Conservation (phyloP, 2,329 filamentous ascomycete genomes). For the Xylariales sp. region DNA sequence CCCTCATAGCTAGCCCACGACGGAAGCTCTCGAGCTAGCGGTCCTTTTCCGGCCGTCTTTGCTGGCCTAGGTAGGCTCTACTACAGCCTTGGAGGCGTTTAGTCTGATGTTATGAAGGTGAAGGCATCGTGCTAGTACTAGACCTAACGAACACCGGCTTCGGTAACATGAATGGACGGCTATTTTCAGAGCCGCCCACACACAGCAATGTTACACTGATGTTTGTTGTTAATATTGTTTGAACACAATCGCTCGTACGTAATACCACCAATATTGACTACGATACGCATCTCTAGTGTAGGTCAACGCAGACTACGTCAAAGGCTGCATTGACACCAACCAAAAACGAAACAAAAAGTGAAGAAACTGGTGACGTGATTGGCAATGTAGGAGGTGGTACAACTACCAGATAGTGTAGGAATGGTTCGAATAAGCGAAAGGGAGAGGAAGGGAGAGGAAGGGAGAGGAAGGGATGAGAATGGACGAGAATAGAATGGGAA, state of each 20-base stretch:
- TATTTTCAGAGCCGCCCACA: conserved; percentile 6
- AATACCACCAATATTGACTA: not conserved
- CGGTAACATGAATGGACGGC: conserved; percentile 12
- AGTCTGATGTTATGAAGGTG: not conserved
- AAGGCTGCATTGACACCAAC: no score
- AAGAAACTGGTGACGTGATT: no score
- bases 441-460: no score
- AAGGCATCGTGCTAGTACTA: not conserved
- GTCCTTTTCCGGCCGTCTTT: not conserved
- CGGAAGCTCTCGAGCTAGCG: not conserved
- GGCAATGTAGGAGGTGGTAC: no score
- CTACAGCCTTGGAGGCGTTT: no score
- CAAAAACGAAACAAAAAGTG: no score
- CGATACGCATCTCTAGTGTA: not conserved
- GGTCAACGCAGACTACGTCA: not conserved
- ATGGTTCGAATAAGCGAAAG: no score
- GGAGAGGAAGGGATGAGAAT: no score
- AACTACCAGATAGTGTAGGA: no score
- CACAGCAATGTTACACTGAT: conserved; percentile 12
- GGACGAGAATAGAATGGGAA: no score
- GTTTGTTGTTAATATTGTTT: conserved; percentile 9
- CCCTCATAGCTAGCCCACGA: no score
- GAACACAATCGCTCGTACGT: conserved; percentile 10
- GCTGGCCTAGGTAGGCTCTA: no score
- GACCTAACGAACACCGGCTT: conserved; percentile 11